These are phyloP conservation scores for Coniochaeta ligniaria DNA, from an alignment of 2,329 filamentous ascomycete species.

Conservation along the genomic window DNA sequence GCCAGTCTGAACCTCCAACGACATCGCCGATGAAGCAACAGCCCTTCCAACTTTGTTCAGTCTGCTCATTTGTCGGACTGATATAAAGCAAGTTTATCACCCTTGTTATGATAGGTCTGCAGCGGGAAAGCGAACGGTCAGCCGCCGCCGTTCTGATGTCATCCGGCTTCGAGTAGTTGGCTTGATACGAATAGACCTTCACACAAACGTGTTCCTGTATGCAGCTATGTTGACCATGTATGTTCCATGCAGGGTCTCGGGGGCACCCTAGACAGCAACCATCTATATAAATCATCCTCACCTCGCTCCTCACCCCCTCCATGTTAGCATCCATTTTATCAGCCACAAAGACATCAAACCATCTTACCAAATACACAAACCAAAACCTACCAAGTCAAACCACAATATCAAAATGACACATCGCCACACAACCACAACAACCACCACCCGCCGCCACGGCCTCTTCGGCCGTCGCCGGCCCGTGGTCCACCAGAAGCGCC, in stretches of 20 bases:
- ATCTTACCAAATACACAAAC: slow-evolving; percentile 9
- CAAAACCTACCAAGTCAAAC: slow-evolving; percentile 20
- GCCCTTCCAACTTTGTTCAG: neutral
- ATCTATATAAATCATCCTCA: neutral
- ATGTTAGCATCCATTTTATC: neutral
- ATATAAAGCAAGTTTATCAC: neutral
- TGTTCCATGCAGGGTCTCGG: neutral
- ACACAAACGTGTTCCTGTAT: no score
- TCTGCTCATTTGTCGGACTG: neutral
- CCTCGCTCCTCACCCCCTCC: neutral
- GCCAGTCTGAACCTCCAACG: neutral
- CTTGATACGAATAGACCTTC: neutral
- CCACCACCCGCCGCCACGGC: slow-evolving; percentile 30
- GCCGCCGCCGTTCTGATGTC: neutral
- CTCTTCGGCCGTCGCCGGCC: slow-evolving; percentile 28
- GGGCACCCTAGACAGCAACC: neutral
- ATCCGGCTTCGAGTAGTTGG: neutral
- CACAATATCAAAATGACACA: neutral
- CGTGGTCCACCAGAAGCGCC: slow-evolving; percentile 53
- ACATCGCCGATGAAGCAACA: neutral
- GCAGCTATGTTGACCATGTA: no score
- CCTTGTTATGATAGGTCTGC: neutral
- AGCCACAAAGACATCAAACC: neutral
- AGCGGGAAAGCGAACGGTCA: neutral
- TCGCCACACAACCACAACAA: slow-evolving; percentile 13